phyloP scores from a whole-genome alignment of 176 grass and related monocot genomes.

The Eleusine indica region DNA sequence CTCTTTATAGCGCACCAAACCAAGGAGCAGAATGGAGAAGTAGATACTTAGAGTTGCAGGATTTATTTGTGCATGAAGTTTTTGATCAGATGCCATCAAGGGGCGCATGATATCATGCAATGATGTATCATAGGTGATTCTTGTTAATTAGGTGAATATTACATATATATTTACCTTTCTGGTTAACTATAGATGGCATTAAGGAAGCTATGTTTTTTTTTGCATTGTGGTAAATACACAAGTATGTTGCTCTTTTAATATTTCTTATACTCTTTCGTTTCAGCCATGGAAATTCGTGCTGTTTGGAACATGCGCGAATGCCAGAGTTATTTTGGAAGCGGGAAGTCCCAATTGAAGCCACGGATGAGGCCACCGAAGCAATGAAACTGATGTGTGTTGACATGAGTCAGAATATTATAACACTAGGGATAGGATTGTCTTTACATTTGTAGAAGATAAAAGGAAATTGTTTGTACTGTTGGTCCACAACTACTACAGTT shows the following conservation, averaged over 20 bases:
- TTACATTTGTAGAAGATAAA: background rate
- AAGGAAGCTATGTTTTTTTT: background rate
- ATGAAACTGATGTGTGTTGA: background rate
- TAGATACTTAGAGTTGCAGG: conserved; percentile 58
- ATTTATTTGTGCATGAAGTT: conserved; percentile 53
- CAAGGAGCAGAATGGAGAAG: conserved; percentile 47
- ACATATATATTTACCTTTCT: background rate
- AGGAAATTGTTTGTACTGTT: background rate
- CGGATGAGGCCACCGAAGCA: background rate
- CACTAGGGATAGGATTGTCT: background rate
- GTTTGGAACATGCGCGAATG: background rate
- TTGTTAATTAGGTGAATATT: conserved; percentile 25
- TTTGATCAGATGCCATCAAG: conserved; percentile 30
- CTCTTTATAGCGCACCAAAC: conserved; percentile 24
- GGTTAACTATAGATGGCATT: background rate
- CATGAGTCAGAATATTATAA: background rate
- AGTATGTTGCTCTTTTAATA: background rate
- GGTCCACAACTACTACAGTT: background rate
- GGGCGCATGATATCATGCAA: conserved; percentile 1
- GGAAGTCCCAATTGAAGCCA: background rate
- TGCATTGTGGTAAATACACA: background rate
- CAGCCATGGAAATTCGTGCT: conserved; percentile 3
- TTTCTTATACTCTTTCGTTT: background rate
- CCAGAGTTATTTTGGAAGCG: background rate
- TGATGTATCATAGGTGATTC: background rate